These are phyloP conservation scores for Maudiozyma turicensis DNA, from an alignment of 805 yeast genomes.

Conservation along the genomic window DNA sequence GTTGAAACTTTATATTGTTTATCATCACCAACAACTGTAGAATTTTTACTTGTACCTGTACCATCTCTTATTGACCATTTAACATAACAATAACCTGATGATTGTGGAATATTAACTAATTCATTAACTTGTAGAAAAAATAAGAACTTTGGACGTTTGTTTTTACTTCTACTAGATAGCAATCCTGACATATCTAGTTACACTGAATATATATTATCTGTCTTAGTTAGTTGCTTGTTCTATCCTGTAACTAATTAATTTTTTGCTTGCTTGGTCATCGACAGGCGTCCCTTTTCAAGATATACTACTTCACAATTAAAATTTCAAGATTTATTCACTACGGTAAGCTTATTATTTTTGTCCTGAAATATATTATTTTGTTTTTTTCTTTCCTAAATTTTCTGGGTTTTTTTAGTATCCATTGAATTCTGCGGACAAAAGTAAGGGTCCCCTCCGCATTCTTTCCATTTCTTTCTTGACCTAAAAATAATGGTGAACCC, in stretches of 20 bases:
- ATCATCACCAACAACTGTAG: neutral
- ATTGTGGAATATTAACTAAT: constrained; percentile 75
- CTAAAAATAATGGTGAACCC: too few species aligned
- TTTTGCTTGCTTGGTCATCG: too few species aligned
- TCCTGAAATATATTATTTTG: too few species aligned
- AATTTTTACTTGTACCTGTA: constrained; percentile 15
- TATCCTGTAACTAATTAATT: neutral
- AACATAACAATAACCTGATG: constrained; percentile 57
- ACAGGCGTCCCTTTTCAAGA: too few species aligned
- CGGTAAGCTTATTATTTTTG: too few species aligned
- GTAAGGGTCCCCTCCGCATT: too few species aligned
- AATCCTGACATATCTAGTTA: neutral
- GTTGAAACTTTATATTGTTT: constrained; percentile 1
- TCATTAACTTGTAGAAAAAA: constrained; percentile 53
- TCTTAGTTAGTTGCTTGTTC: neutral
- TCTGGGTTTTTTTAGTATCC: too few species aligned
- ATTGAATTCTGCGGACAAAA: too few species aligned
- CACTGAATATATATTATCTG: neutral
- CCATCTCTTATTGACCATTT: constrained; percentile 52
- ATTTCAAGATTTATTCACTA: too few species aligned
- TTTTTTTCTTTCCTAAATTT: too few species aligned
- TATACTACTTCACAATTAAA: too few species aligned
- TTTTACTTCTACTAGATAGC: constrained; percentile 17
- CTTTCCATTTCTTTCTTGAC: too few species aligned
- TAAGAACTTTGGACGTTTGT: constrained; percentile 51